Evolutionary conservation across 139 green algal genomes (phyloP), one percentile per base, ranked within the genome.

Genomic region (Chlorella sp.): DNA sequence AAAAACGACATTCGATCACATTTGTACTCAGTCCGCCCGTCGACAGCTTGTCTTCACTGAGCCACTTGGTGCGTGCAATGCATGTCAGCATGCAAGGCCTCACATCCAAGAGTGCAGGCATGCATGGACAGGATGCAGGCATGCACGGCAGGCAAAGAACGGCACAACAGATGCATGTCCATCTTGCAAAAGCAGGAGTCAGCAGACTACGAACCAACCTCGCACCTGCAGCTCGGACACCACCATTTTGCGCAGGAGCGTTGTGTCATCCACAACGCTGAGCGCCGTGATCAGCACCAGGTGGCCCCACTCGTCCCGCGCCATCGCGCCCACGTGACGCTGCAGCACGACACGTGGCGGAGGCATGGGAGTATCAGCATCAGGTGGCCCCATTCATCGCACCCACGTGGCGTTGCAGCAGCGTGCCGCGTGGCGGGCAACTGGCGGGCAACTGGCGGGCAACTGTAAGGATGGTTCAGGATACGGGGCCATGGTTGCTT

Each of bases 251-350:
- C 88, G 77, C 9, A 96, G 92, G 32, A 98, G 92, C 1, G 92
- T 85, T 0, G 97, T 99, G 95, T 99, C 97, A 90, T 99, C 97
- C 82, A 96, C 92, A 21, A 95, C 93, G 2, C 30, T 88, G 39
- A 99, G 93, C 11, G 93, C 94, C 24, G 92, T 95, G 66, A 95
- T 92, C 42, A 98, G 92, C 30, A 96, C 93, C 3, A 94, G 81
- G 91, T 97, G 91, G 34, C 93, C 97, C 95, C 95, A 98, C 91
- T 98, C 96, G 77, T 99, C 97, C 36, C 88, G 68, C 1, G 94
- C 94, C 89, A 96, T 96, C 77, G 95, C 89, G 24, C 78, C 84
- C 61, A 97, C 96, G 76, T 96, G 95, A 37, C 95, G 95, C 68
- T 93, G 90, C 28, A 89, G 73, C 48, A 26, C 0, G 80, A 60